A percentile compares a stretch with the other conserved stretches of the same genome.
These are phyloP conservation scores for Wickerhamiella sorbophila DNA, from an alignment of 805 yeast species.

Conservation along the genomic window DNA sequence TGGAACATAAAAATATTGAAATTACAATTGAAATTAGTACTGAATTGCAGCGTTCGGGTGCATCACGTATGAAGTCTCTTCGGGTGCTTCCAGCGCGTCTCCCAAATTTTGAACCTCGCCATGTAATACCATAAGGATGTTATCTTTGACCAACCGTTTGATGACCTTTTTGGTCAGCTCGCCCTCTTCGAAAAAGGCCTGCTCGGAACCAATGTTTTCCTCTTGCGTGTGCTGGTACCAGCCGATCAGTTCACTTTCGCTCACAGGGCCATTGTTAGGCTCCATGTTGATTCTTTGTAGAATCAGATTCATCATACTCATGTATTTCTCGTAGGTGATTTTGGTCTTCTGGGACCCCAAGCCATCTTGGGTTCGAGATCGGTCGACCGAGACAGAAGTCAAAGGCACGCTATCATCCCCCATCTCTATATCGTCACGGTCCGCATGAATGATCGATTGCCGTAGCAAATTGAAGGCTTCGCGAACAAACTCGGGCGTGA, in stretches of 20 bases:
- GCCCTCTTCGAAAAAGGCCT: conserved; percentile 55
- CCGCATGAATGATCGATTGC: conserved; percentile 86
- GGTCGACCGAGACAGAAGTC: conserved; percentile 17
- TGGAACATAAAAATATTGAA: too few relatives aligned
- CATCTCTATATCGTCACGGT: conserved; percentile 79
- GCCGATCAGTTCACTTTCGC: conserved; percentile 41
- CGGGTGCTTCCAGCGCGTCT: conserved; percentile 21
- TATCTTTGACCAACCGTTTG: conserved; percentile 69
- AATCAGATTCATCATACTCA: conserved; percentile 65
- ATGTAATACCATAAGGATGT: conserved; percentile 58
- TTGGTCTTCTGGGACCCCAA: conserved; percentile 28
- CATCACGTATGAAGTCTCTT: conserved; percentile 19
- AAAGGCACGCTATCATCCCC: conserved; percentile 44
- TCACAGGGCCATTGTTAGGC: conserved; percentile 33
- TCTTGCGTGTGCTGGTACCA: conserved; percentile 71
- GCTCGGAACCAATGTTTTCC: conserved; percentile 52
- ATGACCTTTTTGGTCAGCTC: conserved; percentile 65
- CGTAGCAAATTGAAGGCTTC: conserved; percentile 85
- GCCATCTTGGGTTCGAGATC: conserved; percentile 7
- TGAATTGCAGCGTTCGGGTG: conserved; percentile 22
- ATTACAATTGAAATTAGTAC: background rate
- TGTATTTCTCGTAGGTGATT: conserved; percentile 76
- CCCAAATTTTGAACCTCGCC: conserved; percentile 29
- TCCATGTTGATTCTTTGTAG: conserved; percentile 44
- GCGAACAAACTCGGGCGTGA: conserved; percentile 71